These are phyloP conservation scores for Ceratocystis harringtonii DNA, from an alignment of 2,329 filamentous ascomycete species.

Conservation along the genomic window DNA sequence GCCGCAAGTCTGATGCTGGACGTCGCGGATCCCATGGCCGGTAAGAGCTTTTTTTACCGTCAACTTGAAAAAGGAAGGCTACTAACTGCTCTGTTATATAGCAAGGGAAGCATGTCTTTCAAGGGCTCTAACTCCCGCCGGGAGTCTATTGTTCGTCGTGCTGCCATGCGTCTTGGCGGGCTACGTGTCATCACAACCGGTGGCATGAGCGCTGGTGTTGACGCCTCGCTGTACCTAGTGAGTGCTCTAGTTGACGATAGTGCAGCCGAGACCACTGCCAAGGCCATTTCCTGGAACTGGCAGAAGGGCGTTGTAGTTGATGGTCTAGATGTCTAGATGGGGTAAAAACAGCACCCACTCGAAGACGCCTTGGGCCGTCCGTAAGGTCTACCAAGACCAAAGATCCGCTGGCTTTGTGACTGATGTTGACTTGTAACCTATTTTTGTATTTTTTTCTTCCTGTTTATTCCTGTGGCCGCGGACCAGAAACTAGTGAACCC, in stretches of 20 bases:
- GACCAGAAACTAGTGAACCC: neutral
- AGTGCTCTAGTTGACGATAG: constrained; percentile 68
- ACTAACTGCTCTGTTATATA: constrained; percentile 22
- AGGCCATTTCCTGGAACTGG: constrained; percentile 69
- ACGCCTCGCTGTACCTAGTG: constrained; percentile 73
- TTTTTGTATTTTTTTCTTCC: neutral
- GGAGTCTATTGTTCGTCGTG: constrained; percentile 67
- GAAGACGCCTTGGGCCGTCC: neutral
- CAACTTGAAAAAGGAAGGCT: neutral
- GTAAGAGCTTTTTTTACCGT: constrained; percentile 27
- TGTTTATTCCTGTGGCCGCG: neutral
- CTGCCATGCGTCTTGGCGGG: constrained; percentile 55
- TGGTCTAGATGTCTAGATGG: constrained; percentile 59
- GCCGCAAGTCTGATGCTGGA: constrained; percentile 51
- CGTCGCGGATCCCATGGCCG: constrained; percentile 46
- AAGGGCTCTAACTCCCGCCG: constrained; percentile 58
- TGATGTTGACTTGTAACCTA: neutral
- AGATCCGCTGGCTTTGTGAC: neutral
- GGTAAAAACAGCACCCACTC: constrained; percentile 7
- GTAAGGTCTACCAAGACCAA: no score
- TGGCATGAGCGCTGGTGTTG: constrained; percentile 64
- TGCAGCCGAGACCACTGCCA: constrained; percentile 58
- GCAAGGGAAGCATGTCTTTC: constrained; percentile 74
- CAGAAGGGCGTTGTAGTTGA: constrained; percentile 73
- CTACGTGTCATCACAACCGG: constrained; percentile 65